phyloP scores from a whole-genome alignment of 805 yeast species.

The Wickerhamiella hasegawae region DNA sequence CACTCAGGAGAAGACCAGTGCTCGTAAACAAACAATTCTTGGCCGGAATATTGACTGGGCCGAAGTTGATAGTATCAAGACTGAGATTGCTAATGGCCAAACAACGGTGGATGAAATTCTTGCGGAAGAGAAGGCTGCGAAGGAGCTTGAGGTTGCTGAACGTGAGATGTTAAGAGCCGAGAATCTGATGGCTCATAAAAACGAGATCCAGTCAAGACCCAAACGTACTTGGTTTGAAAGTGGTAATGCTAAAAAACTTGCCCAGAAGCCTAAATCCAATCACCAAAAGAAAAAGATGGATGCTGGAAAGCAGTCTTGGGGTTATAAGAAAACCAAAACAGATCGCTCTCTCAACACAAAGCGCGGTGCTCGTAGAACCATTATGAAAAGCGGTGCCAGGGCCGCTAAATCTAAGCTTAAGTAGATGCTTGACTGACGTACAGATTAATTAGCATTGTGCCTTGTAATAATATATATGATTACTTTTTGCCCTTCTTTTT shows the following conservation, averaged over 20 bases:
- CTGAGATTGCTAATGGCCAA: slow-evolving; percentile 41
- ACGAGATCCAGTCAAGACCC: slow-evolving; percentile 79
- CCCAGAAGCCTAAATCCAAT: slow-evolving; percentile 27
- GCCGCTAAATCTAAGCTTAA: slow-evolving; percentile 4
- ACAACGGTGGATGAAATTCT: slow-evolving; percentile 58
- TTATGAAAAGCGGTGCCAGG: slow-evolving; percentile 12
- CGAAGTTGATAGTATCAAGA: slow-evolving; percentile 54
- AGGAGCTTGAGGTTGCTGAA: slow-evolving; percentile 76
- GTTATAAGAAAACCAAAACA: slow-evolving; percentile 63
- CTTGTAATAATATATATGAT: not conserved
- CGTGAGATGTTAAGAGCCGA: slow-evolving; percentile 78
- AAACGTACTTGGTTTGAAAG: slow-evolving; percentile 92
- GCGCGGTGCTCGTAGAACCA: slow-evolving; percentile 14
- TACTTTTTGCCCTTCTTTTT: slow-evolving; percentile 6
- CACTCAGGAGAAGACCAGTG: slow-evolving; percentile 23
- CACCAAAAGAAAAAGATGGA: slow-evolving; percentile 53
- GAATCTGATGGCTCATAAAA: slow-evolving; percentile 61
- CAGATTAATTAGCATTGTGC: not conserved
- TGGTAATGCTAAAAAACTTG: slow-evolving; percentile 22
- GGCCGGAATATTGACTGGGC: slow-evolving; percentile 88
- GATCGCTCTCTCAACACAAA: slow-evolving; percentile 32
- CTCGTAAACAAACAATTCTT: slow-evolving; percentile 40
- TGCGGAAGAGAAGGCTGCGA: slow-evolving; percentile 76
- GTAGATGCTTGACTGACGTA: too few species aligned
- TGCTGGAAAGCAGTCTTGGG: slow-evolving; percentile 40